Evolutionary conservation across 1,139 yeast species (phyloP).

Genomic region (Hemisphaericaspora subhashii): DNA sequence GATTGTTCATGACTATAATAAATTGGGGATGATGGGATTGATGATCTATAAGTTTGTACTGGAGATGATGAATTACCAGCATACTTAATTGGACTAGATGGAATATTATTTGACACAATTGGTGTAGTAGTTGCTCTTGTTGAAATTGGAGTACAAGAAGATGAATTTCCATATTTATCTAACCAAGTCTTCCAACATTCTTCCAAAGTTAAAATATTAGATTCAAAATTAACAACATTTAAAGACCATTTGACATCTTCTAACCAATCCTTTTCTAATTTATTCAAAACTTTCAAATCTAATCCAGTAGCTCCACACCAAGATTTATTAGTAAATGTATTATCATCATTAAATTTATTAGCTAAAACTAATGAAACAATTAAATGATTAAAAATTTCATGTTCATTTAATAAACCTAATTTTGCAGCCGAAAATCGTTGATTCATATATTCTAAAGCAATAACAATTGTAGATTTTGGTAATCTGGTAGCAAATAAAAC

Average conservation of each 20-base stretch:
- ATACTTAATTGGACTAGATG: conserved; percentile 16
- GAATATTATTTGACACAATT: neutral
- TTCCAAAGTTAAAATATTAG: conserved; percentile 43
- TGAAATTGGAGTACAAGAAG: too few species aligned
- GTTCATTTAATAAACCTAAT: conserved; percentile 25
- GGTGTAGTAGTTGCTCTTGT: conserved; percentile 5
- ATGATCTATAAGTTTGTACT: conserved; percentile 8
- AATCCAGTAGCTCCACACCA: conserved; percentile 96
- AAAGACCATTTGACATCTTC: conserved; percentile 48
- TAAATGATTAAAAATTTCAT: conserved; percentile 59
- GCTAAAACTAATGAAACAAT: conserved; percentile 78
- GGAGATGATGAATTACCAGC: conserved; percentile 27
- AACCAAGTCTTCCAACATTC: conserved; percentile 52
- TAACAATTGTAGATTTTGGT: conserved; percentile 75
- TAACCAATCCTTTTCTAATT: conserved; percentile 76
- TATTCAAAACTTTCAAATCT: conserved; percentile 57
- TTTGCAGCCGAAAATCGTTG: conserved; percentile 37
- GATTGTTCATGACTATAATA: conserved; percentile 11
- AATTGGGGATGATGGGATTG: conserved; percentile 29
- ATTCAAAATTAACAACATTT: conserved; percentile 44
- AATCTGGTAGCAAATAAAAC: conserved; percentile 88
- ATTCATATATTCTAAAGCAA: conserved; percentile 75
- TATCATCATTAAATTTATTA: conserved; percentile 94
- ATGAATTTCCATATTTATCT: conserved; percentile 28
- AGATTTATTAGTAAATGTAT: conserved; percentile 90